Percentiles rank a stretch among this genome's conserved stretches.
Conservation (phyloP, 306 rosid genomes). For the Prunus davidiana region DNA sequence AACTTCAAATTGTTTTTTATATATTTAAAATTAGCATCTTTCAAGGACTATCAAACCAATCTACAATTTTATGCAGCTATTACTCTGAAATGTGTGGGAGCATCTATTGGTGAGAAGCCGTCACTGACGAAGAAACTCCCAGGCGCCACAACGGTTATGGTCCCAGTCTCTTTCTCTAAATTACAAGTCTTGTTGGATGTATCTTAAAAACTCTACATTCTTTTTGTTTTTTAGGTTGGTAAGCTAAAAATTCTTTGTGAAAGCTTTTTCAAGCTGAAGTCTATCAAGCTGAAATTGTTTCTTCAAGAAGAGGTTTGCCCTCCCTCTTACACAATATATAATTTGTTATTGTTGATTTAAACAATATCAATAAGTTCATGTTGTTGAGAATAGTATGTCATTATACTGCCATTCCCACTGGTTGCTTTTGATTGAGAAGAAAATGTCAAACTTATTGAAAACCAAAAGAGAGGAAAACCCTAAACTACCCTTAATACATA, state of each 20-base stretch:
- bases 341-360: not conserved
- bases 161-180: not conserved
- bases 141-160: slow-evolving; percentile 68
- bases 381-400: not conserved
- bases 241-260: slow-evolving; percentile 88
- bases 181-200: slow-evolving; percentile 20
- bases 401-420: not conserved
- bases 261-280: slow-evolving; percentile 86
- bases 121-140: slow-evolving; percentile 79
- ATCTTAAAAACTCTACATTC: slow-evolving; percentile 16
- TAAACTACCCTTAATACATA: not conserved
- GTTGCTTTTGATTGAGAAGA: no score
- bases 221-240: slow-evolving; percentile 54
- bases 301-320: slow-evolving; percentile 82
- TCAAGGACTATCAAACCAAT: not conserved
- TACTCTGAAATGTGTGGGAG: slow-evolving; percentile 83
- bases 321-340: not conserved
- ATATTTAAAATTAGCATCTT: not conserved
- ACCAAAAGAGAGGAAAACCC: not conserved
- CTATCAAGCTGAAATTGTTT: slow-evolving; percentile 64
- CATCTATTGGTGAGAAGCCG: slow-evolving; percentile 88
- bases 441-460: not conserved
- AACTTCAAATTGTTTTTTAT: slow-evolving; percentile 1
- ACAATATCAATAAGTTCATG: not conserved
- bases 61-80: slow-evolving; percentile 61